A percentile compares a stretch with the other conserved stretches of the same genome.
phyloP scores from a whole-genome alignment of 2,329 filamentous ascomycete species.

The Exophiala sp. region DNA sequence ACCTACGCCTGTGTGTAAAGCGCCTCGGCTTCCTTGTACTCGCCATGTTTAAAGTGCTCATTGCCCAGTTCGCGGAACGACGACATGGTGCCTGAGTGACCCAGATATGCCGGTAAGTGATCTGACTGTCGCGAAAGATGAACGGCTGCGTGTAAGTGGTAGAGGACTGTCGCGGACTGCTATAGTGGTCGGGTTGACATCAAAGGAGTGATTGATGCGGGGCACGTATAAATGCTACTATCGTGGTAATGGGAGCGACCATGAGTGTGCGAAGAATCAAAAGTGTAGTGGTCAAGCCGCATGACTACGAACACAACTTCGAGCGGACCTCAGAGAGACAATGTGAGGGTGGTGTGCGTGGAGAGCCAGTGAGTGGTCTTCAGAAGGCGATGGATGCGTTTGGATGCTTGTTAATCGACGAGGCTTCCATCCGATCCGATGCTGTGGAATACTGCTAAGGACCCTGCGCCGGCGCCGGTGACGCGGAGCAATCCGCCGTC shows the following conservation, averaged over 20 bases:
- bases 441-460: background rate
- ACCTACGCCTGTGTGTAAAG: conserved; percentile 43
- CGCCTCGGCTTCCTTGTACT: conserved; percentile 43
- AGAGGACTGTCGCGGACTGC: background rate
- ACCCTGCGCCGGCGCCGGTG: background rate
- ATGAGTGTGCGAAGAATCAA: background rate
- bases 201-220: background rate
- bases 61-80: conserved; percentile 38
- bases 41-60: conserved; percentile 41
- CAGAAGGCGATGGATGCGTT: conserved; percentile 23
- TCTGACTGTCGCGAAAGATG: no score
- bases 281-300: conserved; percentile 2
- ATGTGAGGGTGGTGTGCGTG: background rate
- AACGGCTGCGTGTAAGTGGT: no score
- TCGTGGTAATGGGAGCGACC: no score
- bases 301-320: conserved; percentile 2
- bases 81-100: conserved; percentile 4
- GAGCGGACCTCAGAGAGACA: background rate
- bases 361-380: conserved; percentile 7
- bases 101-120: no score
- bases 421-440: background rate
- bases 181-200: background rate
- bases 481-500: background rate
- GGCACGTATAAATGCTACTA: background rate
- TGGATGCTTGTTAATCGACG: conserved; percentile 9